Conservation (phyloP, 768 basidiomycete genomes). For the Pulveroboletus frians region DNA sequence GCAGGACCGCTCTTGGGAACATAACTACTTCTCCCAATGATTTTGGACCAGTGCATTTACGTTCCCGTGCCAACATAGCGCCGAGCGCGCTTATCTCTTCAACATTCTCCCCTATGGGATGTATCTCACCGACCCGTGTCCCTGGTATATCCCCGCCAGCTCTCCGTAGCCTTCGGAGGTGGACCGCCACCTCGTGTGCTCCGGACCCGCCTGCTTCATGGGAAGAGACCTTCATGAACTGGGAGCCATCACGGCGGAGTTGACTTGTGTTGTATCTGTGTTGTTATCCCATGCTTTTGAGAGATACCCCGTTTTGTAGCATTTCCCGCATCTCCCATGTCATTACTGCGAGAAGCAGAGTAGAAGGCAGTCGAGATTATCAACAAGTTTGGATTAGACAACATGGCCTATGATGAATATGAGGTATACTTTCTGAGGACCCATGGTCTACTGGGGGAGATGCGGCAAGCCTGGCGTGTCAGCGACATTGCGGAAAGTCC, state of each 20-base stretch:
- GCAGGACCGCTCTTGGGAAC: constrained; percentile 41
- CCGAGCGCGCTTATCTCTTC: constrained; percentile 1
- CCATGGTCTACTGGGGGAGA: too few relatives aligned
- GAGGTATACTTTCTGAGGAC: too few relatives aligned
- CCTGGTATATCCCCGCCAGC: constrained; percentile 19
- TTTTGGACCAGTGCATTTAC: constrained; percentile 8
- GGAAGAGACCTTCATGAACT: constrained; percentile 60
- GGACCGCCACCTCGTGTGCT: constrained; percentile 15
- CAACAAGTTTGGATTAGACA: too few relatives aligned
- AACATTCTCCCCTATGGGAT: constrained; percentile 7
- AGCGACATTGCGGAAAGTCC: too few relatives aligned
- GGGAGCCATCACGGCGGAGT: constrained; percentile 45
- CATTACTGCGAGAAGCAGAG: not conserved
- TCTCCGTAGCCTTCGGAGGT: constrained; percentile 14
- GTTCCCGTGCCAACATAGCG: constrained; percentile 13
- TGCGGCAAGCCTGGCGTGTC: too few relatives aligned
- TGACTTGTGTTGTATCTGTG: constrained; percentile 12
- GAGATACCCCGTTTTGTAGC: not conserved
- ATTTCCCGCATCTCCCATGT: not conserved
- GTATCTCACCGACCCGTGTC: constrained; percentile 17
- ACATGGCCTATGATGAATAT: too few relatives aligned
- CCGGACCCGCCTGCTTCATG: constrained; percentile 34
- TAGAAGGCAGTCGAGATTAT: too few relatives aligned
- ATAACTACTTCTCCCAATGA: constrained; percentile 27
- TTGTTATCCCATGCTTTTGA: not conserved